Base-by-base conservation (phyloP, 306 rosid species). In the Hippophae tibetana region DNA sequence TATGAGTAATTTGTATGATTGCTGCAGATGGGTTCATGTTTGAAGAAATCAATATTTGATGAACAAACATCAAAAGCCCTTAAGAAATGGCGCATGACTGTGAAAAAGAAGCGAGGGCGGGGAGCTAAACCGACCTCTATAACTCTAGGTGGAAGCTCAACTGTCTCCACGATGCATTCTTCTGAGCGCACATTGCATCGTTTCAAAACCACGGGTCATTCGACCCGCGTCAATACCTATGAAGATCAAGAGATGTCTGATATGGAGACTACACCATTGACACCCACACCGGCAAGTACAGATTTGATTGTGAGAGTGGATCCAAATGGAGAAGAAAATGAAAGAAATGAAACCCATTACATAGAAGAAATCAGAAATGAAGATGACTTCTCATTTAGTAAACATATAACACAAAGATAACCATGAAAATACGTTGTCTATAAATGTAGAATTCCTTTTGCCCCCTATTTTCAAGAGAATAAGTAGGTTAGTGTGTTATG, bases 11-110 rank as follows among this genome's bases (percentile, higher is more conserved):
- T 52, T 45, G 3, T 41, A 42, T 13, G 55, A 60, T 47, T 2
- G 7, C 38, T 73, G 77, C 77, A 90, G 98, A 90, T 90, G 96
- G 98, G 98, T 47, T 74, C 98, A 11, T 42, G 72, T 51, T 81
- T 87, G 95, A 90, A 90, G 58, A 76, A 14, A 54, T 76, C 96
- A 56, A 78, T 90, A 62, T 90, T 90, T 55, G 96, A 90, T 31
- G 96, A 85, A 61, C 95, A 90, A 63, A 90, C 98, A 70, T 74
- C 85, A 1, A 81, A 66, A 73, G 98, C 98, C 7, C 68, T 90
- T 4, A 83, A 74, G 79, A 79, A 83, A 65, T 90, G 98, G 98
- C 90, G 62, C 64, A 78, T 57, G 68, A 73, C 67, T n/a, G 98
- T 51, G 63, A 83, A 87, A 70, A 87, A 83, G 83, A 87, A 79